phyloP scores from a whole-genome alignment of 768 basidiomycete species.

The Leccinum uliginosum region DNA sequence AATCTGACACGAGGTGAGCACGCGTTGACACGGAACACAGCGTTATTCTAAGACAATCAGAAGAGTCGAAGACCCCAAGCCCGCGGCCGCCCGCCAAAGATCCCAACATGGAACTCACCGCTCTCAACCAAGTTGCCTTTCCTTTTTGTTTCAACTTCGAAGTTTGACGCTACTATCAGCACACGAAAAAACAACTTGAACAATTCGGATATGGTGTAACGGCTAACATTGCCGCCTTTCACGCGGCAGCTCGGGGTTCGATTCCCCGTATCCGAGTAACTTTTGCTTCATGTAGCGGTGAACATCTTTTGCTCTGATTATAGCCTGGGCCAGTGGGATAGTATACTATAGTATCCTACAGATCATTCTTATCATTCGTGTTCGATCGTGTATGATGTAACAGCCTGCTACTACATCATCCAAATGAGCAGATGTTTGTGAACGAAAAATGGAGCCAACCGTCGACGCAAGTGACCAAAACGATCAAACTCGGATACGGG shows the following conservation, averaged over 20 bases:
- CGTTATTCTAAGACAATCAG: too few relatives aligned
- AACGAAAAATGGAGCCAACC: too few relatives aligned
- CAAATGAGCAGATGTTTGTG: too few relatives aligned
- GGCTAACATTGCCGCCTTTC: slow-evolving; percentile 67
- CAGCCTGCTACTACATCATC: too few relatives aligned
- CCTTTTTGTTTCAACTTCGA: neutral
- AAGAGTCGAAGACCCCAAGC: neutral
- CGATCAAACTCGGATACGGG: slow-evolving; percentile 26
- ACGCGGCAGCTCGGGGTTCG: slow-evolving; percentile 42
- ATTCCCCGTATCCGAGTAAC: slow-evolving; percentile 29
- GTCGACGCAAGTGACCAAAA: too few relatives aligned
- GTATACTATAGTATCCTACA: too few relatives aligned
- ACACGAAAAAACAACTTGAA: neutral
- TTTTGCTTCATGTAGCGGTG: neutral
- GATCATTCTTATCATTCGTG: too few relatives aligned
- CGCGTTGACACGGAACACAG: too few relatives aligned
- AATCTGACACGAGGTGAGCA: too few relatives aligned
- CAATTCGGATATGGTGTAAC: slow-evolving; percentile 55
- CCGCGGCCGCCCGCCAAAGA: neutral
- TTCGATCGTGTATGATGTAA: too few relatives aligned
- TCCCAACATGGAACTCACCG: neutral
- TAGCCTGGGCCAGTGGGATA: too few relatives aligned
- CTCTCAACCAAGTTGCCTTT: neutral
- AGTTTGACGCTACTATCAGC: neutral
- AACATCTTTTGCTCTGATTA: too few relatives aligned